phyloP scores from a whole-genome alignment of 805 yeast species.

The Metschnikowia proteae region DNA sequence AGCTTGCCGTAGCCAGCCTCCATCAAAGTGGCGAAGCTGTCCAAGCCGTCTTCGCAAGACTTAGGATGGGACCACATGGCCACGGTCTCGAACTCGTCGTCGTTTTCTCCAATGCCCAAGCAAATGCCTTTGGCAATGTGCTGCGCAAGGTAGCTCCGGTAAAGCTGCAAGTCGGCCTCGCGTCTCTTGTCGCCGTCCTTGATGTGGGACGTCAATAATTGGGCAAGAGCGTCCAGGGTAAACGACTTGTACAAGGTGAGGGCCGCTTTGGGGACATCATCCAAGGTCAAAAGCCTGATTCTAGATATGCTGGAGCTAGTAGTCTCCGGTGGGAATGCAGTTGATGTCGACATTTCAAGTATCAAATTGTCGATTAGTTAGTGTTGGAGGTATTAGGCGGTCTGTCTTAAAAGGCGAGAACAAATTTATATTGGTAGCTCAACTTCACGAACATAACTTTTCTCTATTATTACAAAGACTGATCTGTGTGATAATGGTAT shows the following conservation, averaged over 20 bases:
- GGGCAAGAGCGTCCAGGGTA: conserved; percentile 33
- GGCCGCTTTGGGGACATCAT: conserved; percentile 34
- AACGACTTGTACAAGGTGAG: conserved; percentile 35
- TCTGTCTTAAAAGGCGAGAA: conserved; percentile 15
- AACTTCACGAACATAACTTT: conserved; percentile 21
- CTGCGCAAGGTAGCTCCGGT: conserved; percentile 49
- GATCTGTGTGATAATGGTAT: conserved; percentile 1
- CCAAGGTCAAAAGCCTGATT: conserved; percentile 13
- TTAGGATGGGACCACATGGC: conserved; percentile 52
- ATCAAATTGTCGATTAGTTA: too few relatives aligned
- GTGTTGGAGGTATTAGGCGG: not conserved
- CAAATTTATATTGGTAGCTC: conserved; percentile 21
- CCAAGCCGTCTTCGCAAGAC: conserved; percentile 38
- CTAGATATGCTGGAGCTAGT: conserved; percentile 1
- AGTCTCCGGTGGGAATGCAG: not conserved
- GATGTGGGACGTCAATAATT: conserved; percentile 16
- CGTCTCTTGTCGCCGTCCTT: conserved; percentile 6
- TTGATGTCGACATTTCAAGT: not conserved
- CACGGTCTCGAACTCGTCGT: conserved; percentile 47
- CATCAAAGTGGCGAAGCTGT: conserved; percentile 45
- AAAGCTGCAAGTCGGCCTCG: conserved; percentile 26
- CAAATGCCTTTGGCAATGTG: conserved; percentile 50
- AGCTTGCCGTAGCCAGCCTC: conserved; percentile 51
- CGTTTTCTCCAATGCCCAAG: conserved; percentile 47
- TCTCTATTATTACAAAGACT: conserved; percentile 9